Base-by-base conservation (phyloP, 331 rosid species). In the Erythrophleum ivorense region DNA sequence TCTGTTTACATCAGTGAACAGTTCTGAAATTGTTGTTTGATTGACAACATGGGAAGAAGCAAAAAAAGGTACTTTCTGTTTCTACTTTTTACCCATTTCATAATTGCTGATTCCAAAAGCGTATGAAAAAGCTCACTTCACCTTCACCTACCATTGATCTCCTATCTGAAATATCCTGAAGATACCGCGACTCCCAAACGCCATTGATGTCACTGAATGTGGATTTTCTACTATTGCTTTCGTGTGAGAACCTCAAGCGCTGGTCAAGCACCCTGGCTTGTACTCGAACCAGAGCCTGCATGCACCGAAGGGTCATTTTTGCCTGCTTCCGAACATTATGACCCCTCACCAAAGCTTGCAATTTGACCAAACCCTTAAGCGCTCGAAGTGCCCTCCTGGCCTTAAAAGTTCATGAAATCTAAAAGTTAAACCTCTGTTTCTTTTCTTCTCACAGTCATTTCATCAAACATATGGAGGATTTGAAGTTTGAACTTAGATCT, bases 241-340 rank as follows among this genome's bases (percentile, higher is more conserved):
- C 98, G 48, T 89, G 87, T 14, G 98, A 92, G 55, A 92, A 92
- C 83, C 94, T 85, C 80, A 85, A 86, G 45, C 99, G 88, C 24
- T 94, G 95, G 73, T 94, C 99, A 63, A 96, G 95, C 9, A 94
- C 97, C 65, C 96, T 83, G 8, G 97, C 88, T 73, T 96, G 99
- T 36, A 96, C 97, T 77, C 99, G 82, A 76, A 96, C 97, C 83
- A 96, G 79, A 69, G 98, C 97, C 73, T 93, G 96, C 98, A 93
- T 96, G 91, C 99, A 92, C 62, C 89, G 71, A 13, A 96, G 92
- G 0, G 99, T 96, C 92, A 91, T 94, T 89, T 96, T 94, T 1
- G 99, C 99, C 66, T 96, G 99, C 83, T 93, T 96, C 66, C 99
- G 85, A 59, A 96, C 99, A 54, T 96, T 96, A 72, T 96, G 98